Base-by-base conservation (phyloP, 2,329 filamentous ascomycete species). In the Calonectria ilicicola region DNA sequence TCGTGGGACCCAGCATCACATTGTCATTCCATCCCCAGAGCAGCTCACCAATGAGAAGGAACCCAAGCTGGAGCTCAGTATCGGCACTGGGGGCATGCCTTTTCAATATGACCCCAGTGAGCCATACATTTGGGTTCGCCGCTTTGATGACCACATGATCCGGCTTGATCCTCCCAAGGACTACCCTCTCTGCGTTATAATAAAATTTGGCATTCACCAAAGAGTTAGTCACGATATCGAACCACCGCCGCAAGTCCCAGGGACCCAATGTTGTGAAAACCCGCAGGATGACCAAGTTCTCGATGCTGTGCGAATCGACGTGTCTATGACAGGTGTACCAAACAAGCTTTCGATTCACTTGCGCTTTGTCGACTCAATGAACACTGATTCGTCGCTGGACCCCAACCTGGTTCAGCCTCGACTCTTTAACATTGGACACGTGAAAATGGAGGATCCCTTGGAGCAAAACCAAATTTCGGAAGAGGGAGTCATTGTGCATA, bases 231-330 rank as follows among this genome's bases (percentile, higher is more conserved):
- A 14, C 10, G 58, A 64, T 14, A 15, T 60, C 6, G 26, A 44
- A 7, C 21, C 56, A 7, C 72, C 67, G 27, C 40, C 35, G 19
- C 15, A 7, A 7, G 62, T 47, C 2, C 35, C 46, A 10, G 46
- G 51, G 15, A n/a, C 66, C n/a, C 32, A 32, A 15, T 49, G 42
- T 10, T 17, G 26, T 40, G 35, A 64, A 15, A 56, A 64, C 9
- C 47, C 65, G 14, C 27, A 6, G 5, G 21, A 21, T 27, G n/a
- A 65, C 2, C 65, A 69, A 12, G 69, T 66, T 58, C 42, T 77
- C 49, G 77, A 79, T 51, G 72, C 76, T 2, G 51, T 77, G 8
- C 76, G 77, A 17, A 38, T 79, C 19, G 67, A 75, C 15, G 65
- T 79, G 49, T 29, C 32, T 2, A 76, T 79, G 65, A 46, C 60